Evolutionary conservation across 257 asterid genomes (phyloP).

Genomic region (Solanum bulbocastanum): DNA sequence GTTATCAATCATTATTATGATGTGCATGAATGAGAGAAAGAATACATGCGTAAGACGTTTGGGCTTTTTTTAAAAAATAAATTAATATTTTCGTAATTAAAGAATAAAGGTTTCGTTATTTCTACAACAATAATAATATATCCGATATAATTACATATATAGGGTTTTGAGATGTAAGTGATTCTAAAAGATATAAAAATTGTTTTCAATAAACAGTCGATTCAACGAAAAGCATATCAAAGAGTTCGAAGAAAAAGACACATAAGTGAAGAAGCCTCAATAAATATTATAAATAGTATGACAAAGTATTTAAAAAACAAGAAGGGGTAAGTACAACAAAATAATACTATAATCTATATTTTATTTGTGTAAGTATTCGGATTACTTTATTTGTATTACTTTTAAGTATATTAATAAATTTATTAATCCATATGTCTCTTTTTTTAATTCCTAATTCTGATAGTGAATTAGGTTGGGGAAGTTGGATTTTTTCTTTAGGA

Average conservation of each 20-base stretch:
- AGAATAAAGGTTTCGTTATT: neutral
- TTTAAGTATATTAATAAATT: neutral
- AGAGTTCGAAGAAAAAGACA: too few relatives aligned
- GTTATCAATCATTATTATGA: neutral
- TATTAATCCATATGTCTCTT: neutral
- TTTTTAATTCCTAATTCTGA: neutral
- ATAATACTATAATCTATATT: too few relatives aligned
- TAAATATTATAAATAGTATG: too few relatives aligned
- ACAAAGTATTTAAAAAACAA: too few relatives aligned
- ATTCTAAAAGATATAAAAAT: too few relatives aligned
- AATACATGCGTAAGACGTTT: neutral
- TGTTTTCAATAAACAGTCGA: rapidly evolving
- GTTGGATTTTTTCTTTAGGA: neutral
- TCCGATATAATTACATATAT: neutral
- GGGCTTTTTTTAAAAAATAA: neutral
- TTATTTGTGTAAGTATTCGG: neutral
- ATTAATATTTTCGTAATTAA: neutral
- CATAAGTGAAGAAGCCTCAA: too few relatives aligned
- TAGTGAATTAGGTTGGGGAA: neutral
- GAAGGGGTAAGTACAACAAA: too few relatives aligned
- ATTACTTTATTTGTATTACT: neutral
- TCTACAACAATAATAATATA: neutral
- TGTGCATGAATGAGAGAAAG: neutral
- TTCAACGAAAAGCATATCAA: too few relatives aligned
- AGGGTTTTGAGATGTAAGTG: rapidly evolving